Base-by-base conservation (phyloP, 306 rosid genomes). In the Castanea sativa region DNA sequence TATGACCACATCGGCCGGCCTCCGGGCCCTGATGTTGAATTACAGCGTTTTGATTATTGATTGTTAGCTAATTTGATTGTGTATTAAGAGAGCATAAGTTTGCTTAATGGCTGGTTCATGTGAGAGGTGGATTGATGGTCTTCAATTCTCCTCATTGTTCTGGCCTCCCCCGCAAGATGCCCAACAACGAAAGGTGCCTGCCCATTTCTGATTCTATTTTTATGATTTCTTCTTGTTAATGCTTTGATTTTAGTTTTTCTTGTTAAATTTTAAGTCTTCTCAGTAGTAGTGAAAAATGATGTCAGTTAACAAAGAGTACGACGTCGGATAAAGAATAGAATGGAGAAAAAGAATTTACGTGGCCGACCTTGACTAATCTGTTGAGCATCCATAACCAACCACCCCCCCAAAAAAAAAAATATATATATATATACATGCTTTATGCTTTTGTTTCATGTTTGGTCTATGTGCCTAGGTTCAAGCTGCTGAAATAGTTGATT, bases 131-230 rank as follows among this genome's bases (percentile, higher is more conserved):
- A 86, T 83, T 20, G 97, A 91, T 75, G 83, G 97, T 18, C 90
- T 93, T 56, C 94, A 82, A 32, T 87, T 68, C 84, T 90, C 98
- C 10, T 93, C 97, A n/a, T 81, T 93, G 85, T 93, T 91, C 72
- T 92, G 93, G 98, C 97, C 92, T 74, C 93, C 98, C 29, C 98
- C 98, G 5, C 92, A 76, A 63, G 93, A 91, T 18, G 78, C 78
- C 55, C 97, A 85, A 13, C 93, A 87, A 75, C 83, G 90, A 69
- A 88, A 93, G 97, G 98, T 93, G 49, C 69, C 69, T 9, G 53
- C 4, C 14, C 23, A 15, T 25, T 21, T 35, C 55, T 64, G 9
- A 3, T 25, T 81, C 7, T 19, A 51, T 6, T 41, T 0, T 43
- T 20, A 19, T 23, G 6, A 55, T 16, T 35, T 1, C 4, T 15